Base-by-base conservation (phyloP, 2,329 filamentous ascomycete species). In the Plenodomus lindquistii region DNA sequence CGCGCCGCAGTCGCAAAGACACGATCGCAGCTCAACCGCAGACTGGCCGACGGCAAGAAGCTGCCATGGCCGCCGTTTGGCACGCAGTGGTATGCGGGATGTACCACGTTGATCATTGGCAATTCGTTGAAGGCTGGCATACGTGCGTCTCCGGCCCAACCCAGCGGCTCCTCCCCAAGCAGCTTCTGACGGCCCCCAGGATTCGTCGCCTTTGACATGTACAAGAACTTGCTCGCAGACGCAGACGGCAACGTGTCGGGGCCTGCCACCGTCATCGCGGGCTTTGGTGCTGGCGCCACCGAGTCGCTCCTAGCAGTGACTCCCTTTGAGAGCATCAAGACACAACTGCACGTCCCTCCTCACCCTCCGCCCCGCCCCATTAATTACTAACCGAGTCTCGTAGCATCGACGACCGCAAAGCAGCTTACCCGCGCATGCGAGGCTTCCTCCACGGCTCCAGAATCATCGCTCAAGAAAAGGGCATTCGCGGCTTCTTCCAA, bases 291-390 rank as follows among this genome's bases (percentile, higher is more conserved):
- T 8, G 94, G 94, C 47, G 89, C 96, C 42, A 97, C 93, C 2
- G 94, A 99, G 77, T 95, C 89, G 3, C 76, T 97, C 42, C 77
- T 99, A 2, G 94, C 94, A 10, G 94, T 99, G 27, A 99, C 94
- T 27, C 94, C 94, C 0, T 97, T 95, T 50, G 94, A 99, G 77
- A 95, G 90, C 66, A 97, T 99, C 75, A 99, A 99, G 80, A 99
- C 94, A 42, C 95, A 95, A 61, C 78, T 99, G 82, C 72, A 41
- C 50, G 62, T 22, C 39, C n/a, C 57, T 15, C 56, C 43, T 29
- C n/a, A 16, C 20, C 4, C 27, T 15, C 9, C 4, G 27, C 27
- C 27, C 10, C 4, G 6, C 11, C 11, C 15, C 9, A 8, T 31
- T 5, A 31, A 31, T 8, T 4, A 7, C 27, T 15, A 31, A n/a